Conservation (phyloP, 352 stramenopile species). For the Globisporangium mamillatum region DNA sequence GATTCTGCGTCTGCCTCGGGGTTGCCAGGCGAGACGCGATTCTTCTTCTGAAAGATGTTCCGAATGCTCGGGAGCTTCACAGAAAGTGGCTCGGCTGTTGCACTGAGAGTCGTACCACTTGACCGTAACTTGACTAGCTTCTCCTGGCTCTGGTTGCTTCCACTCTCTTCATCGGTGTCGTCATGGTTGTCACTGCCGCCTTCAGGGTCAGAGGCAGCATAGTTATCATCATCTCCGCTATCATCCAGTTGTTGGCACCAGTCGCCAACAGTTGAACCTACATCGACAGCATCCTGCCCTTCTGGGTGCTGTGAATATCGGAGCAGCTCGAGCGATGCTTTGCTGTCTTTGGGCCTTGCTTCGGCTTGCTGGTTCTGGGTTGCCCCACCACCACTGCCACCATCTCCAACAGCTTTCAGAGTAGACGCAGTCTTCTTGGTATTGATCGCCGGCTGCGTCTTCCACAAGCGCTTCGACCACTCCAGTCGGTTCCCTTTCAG, state of each 20-base stretch:
- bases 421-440: not conserved
- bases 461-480: conserved; percentile 39
- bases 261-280: not conserved
- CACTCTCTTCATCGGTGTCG: conserved; percentile 13
- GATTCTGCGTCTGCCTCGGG: not conserved
- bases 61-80: conserved; percentile 15
- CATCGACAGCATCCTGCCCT: not conserved
- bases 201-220: not conserved
- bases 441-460: conserved; percentile 1
- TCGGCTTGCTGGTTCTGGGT: not conserved
- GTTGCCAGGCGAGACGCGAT: conserved; percentile 3
- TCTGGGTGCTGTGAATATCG: not conserved
- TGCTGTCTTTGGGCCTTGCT: not conserved
- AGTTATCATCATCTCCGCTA: conserved; percentile 4
- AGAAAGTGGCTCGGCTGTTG: not conserved
- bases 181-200: conserved; percentile 11
- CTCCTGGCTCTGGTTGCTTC: not conserved
- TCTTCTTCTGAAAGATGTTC: conserved; percentile 11
- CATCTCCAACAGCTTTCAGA: not conserved
- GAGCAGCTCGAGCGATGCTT: not conserved
- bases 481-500: conserved; percentile 23
- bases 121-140: not conserved
- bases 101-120: not conserved
- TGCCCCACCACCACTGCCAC: not conserved
- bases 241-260: not conserved